Base-by-base conservation (phyloP, 202 grass and related monocot genomes). In the Elaeis oleifera region DNA sequence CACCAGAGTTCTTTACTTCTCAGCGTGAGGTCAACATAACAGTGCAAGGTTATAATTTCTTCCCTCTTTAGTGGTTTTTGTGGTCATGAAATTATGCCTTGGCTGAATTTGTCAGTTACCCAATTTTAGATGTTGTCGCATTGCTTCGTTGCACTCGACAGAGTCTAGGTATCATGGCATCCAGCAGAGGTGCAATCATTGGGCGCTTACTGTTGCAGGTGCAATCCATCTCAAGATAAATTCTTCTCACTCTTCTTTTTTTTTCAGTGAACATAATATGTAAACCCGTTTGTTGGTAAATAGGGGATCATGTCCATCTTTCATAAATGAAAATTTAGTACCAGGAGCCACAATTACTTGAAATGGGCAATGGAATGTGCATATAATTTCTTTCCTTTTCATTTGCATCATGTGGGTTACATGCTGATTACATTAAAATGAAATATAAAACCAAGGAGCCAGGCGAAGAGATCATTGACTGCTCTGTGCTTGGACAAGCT, bases 91-190 rank as follows among this genome's bases (percentile, higher is more conserved):
- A 21, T 48, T 13, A 4, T 13, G 3, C 22, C 17, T 11, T 23
- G 11, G 36, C 7, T 73, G 18, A 39, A 63, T 7, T 73, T n/a
- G 23, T 3, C 16, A 3, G 23, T 52, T 56, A 18, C n/a, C 16
- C 54, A 49, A 81, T 49, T 32, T 67, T 76, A 97, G 87, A 97
- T 86, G 84, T 91, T 50, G 81, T 97, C 44, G 80, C 92, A 8
- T 80, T 96, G 79, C 84, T 96, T 32, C 73, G 65, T 23, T 96
- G 92, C 55, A 86, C 92, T 53, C 86, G 92, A 26, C 92, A 85
- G 51, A 96, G 92, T 79, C 64, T 96, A 68, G 92, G 92, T 61
- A 66, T 97, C 50, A 88, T 97, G 74, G 92, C 92, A 69, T 85
- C 87, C 51, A 85, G 84, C 68, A 79, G 88, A 89, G 92, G 87